Conservation (phyloP, 306 rosid genomes). For the Rubus parviflorus region DNA sequence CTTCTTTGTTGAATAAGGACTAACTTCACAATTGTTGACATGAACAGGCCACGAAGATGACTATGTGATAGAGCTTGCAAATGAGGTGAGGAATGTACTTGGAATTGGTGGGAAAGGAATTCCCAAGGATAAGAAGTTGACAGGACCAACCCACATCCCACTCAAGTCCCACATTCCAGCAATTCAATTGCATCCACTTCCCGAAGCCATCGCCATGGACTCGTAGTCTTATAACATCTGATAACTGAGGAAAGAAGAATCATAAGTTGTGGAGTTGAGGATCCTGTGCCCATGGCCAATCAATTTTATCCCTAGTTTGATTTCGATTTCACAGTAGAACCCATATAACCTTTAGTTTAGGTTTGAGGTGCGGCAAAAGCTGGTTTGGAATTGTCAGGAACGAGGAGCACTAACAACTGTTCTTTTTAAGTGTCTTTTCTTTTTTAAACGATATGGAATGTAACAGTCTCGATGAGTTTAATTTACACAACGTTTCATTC, state of each 20-base stretch:
- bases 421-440: not conserved
- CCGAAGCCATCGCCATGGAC: slow-evolving; percentile 83
- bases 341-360: not conserved
- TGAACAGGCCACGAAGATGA: slow-evolving; percentile 82
- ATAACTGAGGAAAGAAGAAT: slow-evolving; percentile 12
- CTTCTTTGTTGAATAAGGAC: not conserved
- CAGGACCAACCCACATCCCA: slow-evolving; percentile 42
- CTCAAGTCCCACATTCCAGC: slow-evolving; percentile 55
- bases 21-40: not conserved
- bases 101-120: slow-evolving; percentile 45
- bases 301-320: not conserved
- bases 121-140: slow-evolving; percentile 52
- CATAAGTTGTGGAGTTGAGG: slow-evolving; percentile 18
- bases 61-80: slow-evolving; percentile 82
- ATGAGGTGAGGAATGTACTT: slow-evolving; percentile 82
- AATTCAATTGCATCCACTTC: slow-evolving; percentile 58
- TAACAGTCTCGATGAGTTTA: not conserved
- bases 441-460: not conserved
- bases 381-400: not conserved
- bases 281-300: slow-evolving; percentile 25
- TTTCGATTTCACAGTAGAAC: not conserved
- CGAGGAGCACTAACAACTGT: slow-evolving; percentile 8
- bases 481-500: not conserved
- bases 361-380: not conserved
- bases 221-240: slow-evolving; percentile 46